Evolutionary conservation across 2,329 filamentous ascomycete species (phyloP), one percentile per base, ranked within the genome.

Genomic region (Aspergillaceae sp.): DNA sequence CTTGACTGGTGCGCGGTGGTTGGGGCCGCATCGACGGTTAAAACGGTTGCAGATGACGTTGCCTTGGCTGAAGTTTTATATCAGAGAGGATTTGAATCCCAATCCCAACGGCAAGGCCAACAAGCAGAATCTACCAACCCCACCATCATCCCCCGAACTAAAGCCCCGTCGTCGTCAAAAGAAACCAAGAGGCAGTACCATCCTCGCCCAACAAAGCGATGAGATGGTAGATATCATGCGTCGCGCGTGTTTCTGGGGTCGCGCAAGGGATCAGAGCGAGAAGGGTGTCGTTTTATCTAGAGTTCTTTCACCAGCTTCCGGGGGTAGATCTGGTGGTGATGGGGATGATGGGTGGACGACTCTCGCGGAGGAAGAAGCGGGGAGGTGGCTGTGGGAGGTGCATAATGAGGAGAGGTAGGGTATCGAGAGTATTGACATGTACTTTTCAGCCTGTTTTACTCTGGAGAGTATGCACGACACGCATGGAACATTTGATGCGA

Each of bases 221-320:
- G 68, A 73, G 44, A 66, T 73, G 62, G 65, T 65, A 1, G 62
- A 66, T 35, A 50, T 65, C 7, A 65, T 73, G 67, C 66, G 60
- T 4, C 54, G 62, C 29, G 68, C 68, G 3, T 73, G 70, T 51
- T 72, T 73, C 48, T 70, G 63, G 58, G 68, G 67, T 0, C 58
- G 63, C 4, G 67, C 69, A 48, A 67, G 63, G 40, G 64, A 66
- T 0, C 58, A 66, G 46, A 66, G 57, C 1, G 63, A 71, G 50
- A 53, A 62, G 19, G 61, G 57, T 32, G 68, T 70, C n/a, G 57
- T 51, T 3, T 34, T 62, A 26, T 33, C 29, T 32, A n/a, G 27
- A 9, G 10, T 35, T 43, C 1, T 19, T 19, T 19, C 19, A 1
- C 19, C 19, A 19, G 2, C 19, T 19, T 19, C 19, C 19, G 19